These are phyloP conservation scores for Fusarium camptoceras DNA, from an alignment of 2,329 filamentous ascomycete genomes.

Conservation along the genomic window DNA sequence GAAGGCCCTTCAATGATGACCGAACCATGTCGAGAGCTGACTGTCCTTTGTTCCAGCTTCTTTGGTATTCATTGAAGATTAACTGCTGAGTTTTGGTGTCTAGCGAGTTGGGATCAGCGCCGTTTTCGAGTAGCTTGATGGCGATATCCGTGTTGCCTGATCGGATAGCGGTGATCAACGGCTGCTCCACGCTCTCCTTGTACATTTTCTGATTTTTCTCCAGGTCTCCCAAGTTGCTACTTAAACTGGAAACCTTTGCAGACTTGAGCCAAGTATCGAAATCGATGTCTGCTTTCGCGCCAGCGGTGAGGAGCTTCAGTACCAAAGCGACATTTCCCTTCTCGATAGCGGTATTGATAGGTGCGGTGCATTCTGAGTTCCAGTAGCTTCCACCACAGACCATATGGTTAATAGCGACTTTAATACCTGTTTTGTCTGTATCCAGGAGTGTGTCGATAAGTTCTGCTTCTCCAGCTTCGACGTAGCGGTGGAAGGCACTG, in stretches of 20 bases:
- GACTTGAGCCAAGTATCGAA: conserved; percentile 74
- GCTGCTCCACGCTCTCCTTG: conserved; percentile 66
- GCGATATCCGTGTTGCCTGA: conserved; percentile 59
- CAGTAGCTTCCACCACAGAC: conserved; percentile 54
- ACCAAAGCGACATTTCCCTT: conserved; percentile 65
- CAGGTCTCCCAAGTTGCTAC: conserved; percentile 50
- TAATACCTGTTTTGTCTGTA: conserved; percentile 69
- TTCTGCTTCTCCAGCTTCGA: conserved; percentile 61
- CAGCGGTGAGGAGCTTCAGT: conserved; percentile 70
- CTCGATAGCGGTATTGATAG: conserved; percentile 70
- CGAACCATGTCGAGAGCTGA: conserved; percentile 72
- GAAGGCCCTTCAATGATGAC: conserved; percentile 62
- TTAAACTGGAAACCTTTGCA: conserved; percentile 57
- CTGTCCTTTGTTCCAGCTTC: conserved; percentile 54
- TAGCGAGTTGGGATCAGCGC: conserved; percentile 74
- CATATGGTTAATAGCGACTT: conserved; percentile 75
- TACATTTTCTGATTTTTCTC: conserved; percentile 65
- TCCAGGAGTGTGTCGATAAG: conserved; percentile 63
- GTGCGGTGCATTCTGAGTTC: conserved; percentile 55
- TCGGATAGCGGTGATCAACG: conserved; percentile 71
- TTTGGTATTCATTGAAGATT: conserved; percentile 49
- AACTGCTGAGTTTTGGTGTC: conserved; percentile 55
- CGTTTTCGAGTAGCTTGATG: conserved; percentile 69
- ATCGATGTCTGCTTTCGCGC: conserved; percentile 69
- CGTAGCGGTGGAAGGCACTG: conserved; percentile 75